Evolutionary conservation across 345 rosid species (phyloP).

Genomic region (Citrus medica): DNA sequence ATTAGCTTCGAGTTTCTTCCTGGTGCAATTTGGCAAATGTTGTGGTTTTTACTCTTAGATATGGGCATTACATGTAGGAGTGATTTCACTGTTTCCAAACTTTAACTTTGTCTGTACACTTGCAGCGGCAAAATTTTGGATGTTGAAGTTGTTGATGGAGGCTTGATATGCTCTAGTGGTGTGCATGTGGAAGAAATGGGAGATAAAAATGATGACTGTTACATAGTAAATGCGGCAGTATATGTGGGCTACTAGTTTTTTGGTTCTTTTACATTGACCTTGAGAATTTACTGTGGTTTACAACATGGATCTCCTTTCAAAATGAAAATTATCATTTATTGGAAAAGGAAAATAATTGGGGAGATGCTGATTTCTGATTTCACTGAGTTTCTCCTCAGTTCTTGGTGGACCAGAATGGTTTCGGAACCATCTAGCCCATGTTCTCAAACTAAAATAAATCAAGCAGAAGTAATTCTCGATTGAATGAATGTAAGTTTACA

Average conservation of each 20-base stretch:
- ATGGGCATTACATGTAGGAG: neutral
- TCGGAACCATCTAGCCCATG: no score
- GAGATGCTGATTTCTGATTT: slow-evolving; percentile 3
- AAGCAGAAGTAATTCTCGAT: neutral
- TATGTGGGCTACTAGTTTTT: slow-evolving; percentile 67
- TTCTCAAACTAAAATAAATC: neutral
- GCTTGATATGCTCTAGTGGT: slow-evolving; percentile 84
- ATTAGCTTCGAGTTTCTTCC: neutral
- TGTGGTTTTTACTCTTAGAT: neutral
- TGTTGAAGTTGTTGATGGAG: slow-evolving; percentile 83
- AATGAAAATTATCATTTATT: neutral
- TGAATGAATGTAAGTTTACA: neutral
- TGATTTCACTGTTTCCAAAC: neutral
- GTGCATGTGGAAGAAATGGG: slow-evolving; percentile 86
- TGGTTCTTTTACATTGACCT: neutral
- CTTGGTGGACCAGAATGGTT: neutral
- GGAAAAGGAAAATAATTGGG: neutral
- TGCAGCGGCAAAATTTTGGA: slow-evolving; percentile 62
- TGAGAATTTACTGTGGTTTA: slow-evolving; percentile 16
- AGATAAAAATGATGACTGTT: slow-evolving; percentile 83
- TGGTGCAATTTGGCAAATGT: neutral
- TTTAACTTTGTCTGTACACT: neutral
- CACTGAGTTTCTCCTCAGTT: neutral
- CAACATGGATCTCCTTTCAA: neutral
- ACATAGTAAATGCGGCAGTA: slow-evolving; percentile 83